Base-by-base conservation (phyloP, 2,329 filamentous ascomycete species). In the Sclerotinia glacialis region DNA sequence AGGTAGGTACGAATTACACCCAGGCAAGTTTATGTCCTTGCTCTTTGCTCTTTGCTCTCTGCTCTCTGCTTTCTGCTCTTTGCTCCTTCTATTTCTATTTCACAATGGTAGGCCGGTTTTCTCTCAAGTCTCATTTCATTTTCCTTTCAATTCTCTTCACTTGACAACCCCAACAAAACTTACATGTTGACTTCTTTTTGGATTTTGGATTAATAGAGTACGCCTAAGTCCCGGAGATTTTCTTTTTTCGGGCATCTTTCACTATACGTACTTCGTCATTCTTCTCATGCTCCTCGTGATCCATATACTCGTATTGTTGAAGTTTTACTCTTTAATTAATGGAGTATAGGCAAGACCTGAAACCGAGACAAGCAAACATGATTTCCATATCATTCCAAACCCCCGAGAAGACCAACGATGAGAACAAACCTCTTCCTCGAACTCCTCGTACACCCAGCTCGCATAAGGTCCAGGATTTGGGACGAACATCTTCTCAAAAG, bases 401-500 rank as follows among this genome's bases (percentile, higher is more conserved):
- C 8, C 31, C 63, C 2, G 53, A 65, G 23, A 65, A 59, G 44
- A 49, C 23, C 28, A 65, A 58, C 21, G 31, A 65, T 37, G 63
- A 65, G 18, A 65, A 65, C 21, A n/a, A 26, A 26, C 63, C 53
- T 26, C 31, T 59, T 26, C 23, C 21, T 53, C 47, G 37, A 44
- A 63, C 56, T 26, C 62, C 55, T 46, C 56, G n/a, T 28, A 66
- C 64, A 2, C 64, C 64, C 3, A 62, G 9, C n/a, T 50, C 64
- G 21, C 47, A 53, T 8, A 66, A 66, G 11, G 6, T 34, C 3
- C 46, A 54, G 21, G 64, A 66, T n/a, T 54, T 62, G 34, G 44
- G 56, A 53, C 58, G 55, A 34, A 52, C 56, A 23, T 66, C 64
- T 14, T 66, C 64, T 26, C 64, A 66, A 53, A 66, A 66, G 37